Percentiles rank a stretch among this genome's conserved stretches.
Conservation (phyloP, 73 alveolate genomes). For the Paramecium biaurelia region DNA sequence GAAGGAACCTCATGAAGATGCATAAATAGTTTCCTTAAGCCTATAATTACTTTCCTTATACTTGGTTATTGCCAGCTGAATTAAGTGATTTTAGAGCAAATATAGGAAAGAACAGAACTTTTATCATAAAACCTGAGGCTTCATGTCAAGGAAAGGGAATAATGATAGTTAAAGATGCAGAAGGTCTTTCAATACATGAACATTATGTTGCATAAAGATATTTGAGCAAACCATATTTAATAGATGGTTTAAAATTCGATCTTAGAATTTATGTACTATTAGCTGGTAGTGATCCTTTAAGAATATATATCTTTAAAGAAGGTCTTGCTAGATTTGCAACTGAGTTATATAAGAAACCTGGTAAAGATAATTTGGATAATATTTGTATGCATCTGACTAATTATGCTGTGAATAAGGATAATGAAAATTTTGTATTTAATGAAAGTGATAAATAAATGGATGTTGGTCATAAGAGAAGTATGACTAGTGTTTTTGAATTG, state of each 20-base stretch:
- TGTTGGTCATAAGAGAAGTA: slow-evolving; percentile 78
- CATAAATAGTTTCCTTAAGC: slow-evolving; percentile 71
- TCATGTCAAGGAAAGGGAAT: slow-evolving; percentile 86
- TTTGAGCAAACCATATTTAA: slow-evolving; percentile 86
- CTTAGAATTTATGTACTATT: slow-evolving; percentile 89
- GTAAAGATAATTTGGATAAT: slow-evolving; percentile 69
- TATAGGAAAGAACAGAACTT: slow-evolving; percentile 70
- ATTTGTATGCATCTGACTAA: slow-evolving; percentile 89
- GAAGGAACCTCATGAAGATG: slow-evolving; percentile 77
- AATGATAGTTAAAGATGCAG: slow-evolving; percentile 70
- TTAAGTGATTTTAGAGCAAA: slow-evolving; percentile 71
- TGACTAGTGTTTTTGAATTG: slow-evolving; percentile 63
- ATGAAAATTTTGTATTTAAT: slow-evolving; percentile 77
- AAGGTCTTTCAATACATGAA: slow-evolving; percentile 73
- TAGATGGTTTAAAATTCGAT: slow-evolving; percentile 92
- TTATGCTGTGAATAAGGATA: slow-evolving; percentile 87
- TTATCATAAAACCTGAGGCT: slow-evolving; percentile 86
- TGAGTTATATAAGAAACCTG: slow-evolving; percentile 74
- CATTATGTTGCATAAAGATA: slow-evolving; percentile 88
- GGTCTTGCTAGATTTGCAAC: slow-evolving; percentile 93
- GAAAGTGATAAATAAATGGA: slow-evolving; percentile 66
- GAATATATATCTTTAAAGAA: slow-evolving; percentile 91
- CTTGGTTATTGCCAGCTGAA: slow-evolving; percentile 84
- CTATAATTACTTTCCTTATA: slow-evolving; percentile 75
- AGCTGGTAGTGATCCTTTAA: slow-evolving; percentile 92